A percentile compares a stretch with the other conserved stretches of the same genome.
Evolutionary conservation across 2,329 filamentous ascomycete species (phyloP).

Genomic region (Clonostachys rhizophaga): DNA sequence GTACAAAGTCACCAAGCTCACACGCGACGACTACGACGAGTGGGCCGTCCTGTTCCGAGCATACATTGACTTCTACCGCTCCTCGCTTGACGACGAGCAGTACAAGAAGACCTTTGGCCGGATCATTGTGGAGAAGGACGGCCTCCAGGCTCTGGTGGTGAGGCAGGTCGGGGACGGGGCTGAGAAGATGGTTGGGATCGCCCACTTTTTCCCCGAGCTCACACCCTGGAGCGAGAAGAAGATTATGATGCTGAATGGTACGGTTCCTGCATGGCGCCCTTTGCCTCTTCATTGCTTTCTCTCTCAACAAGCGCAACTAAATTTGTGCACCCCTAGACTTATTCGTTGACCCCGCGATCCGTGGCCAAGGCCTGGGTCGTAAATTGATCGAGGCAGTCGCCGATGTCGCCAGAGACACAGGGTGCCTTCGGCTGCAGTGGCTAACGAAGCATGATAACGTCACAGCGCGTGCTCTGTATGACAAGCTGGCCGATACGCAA

Average conservation of each 20-base stretch:
- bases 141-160: not conserved
- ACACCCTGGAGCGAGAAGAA: conserved; percentile 3
- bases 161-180: not conserved
- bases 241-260: conserved; percentile 3
- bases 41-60: conserved; percentile 2
- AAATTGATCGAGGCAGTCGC: not conserved
- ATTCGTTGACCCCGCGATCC: too few species aligned
- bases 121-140: not conserved
- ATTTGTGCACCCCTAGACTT: too few species aligned
- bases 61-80: conserved; percentile 4
- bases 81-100: conserved; percentile 1
- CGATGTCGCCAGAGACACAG: not conserved
- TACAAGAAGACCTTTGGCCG: conserved; percentile 2
- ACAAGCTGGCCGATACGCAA: too few species aligned
- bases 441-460: not conserved
- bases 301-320: too few species aligned
- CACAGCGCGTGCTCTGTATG: not conserved
- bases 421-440: not conserved
- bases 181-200: conserved; percentile 1
- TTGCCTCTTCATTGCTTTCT: too few species aligned
- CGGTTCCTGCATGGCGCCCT: not conserved
- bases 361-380: not conserved
- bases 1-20: not conserved
- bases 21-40: not conserved
- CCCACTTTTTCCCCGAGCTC: conserved; percentile 3